Percentiles rank a stretch among this genome's conserved stretches.
Conservation (phyloP, 129 eudicot species). For the Flaveria sonorensis region DNA sequence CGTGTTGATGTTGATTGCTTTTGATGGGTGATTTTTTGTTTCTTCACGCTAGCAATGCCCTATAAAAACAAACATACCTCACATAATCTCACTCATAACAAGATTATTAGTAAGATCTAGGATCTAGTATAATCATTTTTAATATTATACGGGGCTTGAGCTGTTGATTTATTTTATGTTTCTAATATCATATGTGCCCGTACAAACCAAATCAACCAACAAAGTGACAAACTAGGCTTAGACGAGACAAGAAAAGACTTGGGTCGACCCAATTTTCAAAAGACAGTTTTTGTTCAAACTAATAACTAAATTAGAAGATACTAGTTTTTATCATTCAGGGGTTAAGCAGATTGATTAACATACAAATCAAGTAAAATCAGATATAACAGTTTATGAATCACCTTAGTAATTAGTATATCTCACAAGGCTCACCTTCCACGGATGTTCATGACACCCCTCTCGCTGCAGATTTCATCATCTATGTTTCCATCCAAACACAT, state of each 20-base stretch:
- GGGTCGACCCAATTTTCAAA: neutral
- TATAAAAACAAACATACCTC: too few relatives aligned
- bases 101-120: too few relatives aligned
- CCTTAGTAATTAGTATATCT: neutral
- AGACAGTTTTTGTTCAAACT: conserved; percentile 23
- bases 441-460: conserved; percentile 37
- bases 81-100: too few relatives aligned
- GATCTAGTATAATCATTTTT: neutral
- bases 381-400: conserved; percentile 20
- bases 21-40: conserved; percentile 8
- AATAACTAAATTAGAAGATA: conserved; percentile 35
- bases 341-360: conserved; percentile 30
- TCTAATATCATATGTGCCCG: neutral
- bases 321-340: conserved; percentile 28
- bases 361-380: conserved; percentile 19
- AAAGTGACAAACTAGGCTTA: neutral
- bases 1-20: neutral
- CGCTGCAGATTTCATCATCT: conserved; percentile 68
- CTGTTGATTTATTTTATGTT: neutral
- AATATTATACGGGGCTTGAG: neutral
- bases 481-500: conserved; percentile 56
- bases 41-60: neutral
- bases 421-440: conserved; percentile 59
- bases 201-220: neutral
- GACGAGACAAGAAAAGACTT: neutral